phyloP scores from a whole-genome alignment of 176 grass and related monocot genomes.

The Miscanthus lutarioriparius region DNA sequence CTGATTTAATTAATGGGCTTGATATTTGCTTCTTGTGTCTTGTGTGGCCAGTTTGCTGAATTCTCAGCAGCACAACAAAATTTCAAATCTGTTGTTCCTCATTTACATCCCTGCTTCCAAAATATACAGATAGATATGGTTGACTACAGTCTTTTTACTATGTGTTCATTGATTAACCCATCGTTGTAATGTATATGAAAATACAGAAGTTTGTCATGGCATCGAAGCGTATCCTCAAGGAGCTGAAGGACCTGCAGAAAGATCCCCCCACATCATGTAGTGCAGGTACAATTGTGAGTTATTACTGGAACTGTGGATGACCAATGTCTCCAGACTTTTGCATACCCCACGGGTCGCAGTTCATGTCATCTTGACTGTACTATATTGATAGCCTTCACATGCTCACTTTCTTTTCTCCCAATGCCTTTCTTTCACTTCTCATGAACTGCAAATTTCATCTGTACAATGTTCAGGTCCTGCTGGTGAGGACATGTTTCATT shows the following conservation, averaged over 20 bases:
- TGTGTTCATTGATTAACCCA: background rate
- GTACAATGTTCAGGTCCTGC: conserved; percentile 50
- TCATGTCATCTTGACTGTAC: too few species aligned
- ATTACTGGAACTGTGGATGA: background rate
- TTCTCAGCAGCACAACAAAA: background rate
- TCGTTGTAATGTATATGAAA: background rate
- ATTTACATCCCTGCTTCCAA: background rate
- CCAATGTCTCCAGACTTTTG: too few species aligned
- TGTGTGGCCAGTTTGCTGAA: background rate
- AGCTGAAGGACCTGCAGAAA: conserved; percentile 65
- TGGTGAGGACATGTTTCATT: conserved; percentile 66
- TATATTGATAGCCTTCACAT: too few species aligned
- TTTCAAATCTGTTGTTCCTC: background rate
- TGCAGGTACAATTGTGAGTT: conserved; percentile 27
- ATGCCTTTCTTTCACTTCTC: background rate
- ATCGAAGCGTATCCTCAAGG: conserved; percentile 63
- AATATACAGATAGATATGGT: background rate
- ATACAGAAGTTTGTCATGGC: conserved; percentile 45
- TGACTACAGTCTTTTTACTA: background rate
- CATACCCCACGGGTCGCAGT: too few species aligned
- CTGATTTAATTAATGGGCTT: background rate
- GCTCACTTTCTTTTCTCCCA: background rate
- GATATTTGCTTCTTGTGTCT: background rate
- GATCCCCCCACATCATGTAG: conserved; percentile 68
- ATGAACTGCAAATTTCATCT: conserved; percentile 28